Conservation (phyloP, 169 alveolate species). For the Theileria annulata region DNA sequence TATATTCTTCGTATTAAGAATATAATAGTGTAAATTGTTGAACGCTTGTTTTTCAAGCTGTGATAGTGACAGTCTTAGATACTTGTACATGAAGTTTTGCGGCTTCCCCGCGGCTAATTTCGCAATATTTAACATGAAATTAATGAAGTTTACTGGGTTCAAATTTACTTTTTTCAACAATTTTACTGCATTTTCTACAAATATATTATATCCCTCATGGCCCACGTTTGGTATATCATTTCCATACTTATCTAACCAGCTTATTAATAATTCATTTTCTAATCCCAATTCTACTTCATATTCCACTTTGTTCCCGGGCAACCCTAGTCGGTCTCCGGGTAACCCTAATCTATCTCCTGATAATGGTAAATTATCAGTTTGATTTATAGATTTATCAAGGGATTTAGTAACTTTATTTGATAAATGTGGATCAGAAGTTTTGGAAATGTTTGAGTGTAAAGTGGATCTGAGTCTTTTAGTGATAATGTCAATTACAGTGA, state of each 20-base stretch:
- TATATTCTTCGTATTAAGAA: constrained; percentile 54
- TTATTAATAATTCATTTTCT: constrained; percentile 48
- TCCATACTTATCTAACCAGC: constrained; percentile 55
- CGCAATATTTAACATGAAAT: constrained; percentile 40
- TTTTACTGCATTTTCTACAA: constrained; percentile 44
- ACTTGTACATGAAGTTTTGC: constrained; percentile 32
- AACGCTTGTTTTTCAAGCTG: constrained; percentile 61
- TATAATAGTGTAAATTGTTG: constrained; percentile 46
- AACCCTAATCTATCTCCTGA: too few species aligned
- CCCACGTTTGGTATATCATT: not conserved
- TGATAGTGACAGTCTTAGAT: constrained; percentile 36
- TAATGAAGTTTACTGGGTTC: constrained; percentile 30
- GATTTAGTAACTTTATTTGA: too few species aligned
- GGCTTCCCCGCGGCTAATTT: constrained; percentile 36
- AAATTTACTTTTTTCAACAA: constrained; percentile 34
- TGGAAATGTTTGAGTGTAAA: too few species aligned
- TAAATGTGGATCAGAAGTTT: too few species aligned
- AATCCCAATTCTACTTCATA: constrained; percentile 53
- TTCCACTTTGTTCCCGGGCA: too few species aligned
- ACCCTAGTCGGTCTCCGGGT: too few species aligned
- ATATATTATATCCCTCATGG: constrained; percentile 44
- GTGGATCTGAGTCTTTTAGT: constrained; percentile 19
- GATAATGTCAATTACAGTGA: constrained; percentile 53
- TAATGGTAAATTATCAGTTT: too few species aligned
- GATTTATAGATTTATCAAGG: too few species aligned